phyloP scores from a whole-genome alignment of 139 green algal species.

The Picochlorum sp. region DNA sequence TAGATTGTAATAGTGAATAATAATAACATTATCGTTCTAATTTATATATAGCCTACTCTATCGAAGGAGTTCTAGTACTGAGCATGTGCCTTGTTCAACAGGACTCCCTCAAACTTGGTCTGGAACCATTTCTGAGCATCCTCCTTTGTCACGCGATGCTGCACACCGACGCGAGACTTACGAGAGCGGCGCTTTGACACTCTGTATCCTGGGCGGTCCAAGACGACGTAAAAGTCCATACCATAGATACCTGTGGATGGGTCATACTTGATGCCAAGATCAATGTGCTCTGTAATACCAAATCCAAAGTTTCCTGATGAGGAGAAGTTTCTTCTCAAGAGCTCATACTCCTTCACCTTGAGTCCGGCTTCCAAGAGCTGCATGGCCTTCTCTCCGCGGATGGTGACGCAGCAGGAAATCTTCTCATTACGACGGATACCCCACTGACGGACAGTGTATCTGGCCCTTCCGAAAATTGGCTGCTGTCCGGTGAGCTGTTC shows the following conservation, averaged over 20 bases:
- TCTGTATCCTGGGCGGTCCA: constrained; percentile 93
- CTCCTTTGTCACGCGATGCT: constrained; percentile 94
- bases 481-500: constrained; percentile 98
- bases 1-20: no score
- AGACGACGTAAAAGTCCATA: constrained; percentile 99
- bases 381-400: constrained; percentile 97
- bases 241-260: constrained; percentile 99
- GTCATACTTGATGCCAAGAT: constrained; percentile 99
- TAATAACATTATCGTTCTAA: no score
- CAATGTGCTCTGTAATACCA: constrained; percentile 97
- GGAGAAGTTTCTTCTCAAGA: constrained; percentile 94
- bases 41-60: no score
- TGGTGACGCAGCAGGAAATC: constrained; percentile 93
- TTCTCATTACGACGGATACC: constrained; percentile 98
- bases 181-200: constrained; percentile 67
- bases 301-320: constrained; percentile 95
- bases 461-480: constrained; percentile 94
- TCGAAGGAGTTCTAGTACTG: constrained; percentile 7
- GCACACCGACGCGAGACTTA: constrained; percentile 51
- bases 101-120: constrained; percentile 52
- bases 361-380: constrained; percentile 95
- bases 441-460: constrained; percentile 98
- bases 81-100: constrained; percentile 48
- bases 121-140: constrained; percentile 94
- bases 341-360: constrained; percentile 99